Percentiles rank a stretch among this genome's conserved stretches.
Evolutionary conservation across 495 filamentous ascomycete species (phyloP).

Genomic region (Hypoxylon crocopeplum): DNA sequence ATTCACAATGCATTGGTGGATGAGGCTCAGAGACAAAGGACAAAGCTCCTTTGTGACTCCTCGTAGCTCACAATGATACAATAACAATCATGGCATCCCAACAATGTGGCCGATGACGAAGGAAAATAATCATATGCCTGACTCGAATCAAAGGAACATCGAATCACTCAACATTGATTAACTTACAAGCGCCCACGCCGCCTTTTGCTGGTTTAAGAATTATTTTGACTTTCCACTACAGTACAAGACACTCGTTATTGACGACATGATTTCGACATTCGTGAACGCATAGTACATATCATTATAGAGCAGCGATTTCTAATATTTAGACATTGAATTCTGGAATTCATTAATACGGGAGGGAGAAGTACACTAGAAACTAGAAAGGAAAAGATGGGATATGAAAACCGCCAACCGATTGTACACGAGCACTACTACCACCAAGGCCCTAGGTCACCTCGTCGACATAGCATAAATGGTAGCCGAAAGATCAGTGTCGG

Average conservation of each 20-base stretch:
- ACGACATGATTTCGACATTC: conserved; percentile 17
- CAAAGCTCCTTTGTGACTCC: conserved; percentile 20
- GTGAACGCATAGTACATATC: conserved; percentile 15
- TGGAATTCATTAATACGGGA: too few species aligned
- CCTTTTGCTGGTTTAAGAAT: neutral
- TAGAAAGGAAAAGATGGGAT: neutral
- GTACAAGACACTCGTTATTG: conserved; percentile 8
- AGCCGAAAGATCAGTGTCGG: neutral
- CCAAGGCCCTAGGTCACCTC: neutral
- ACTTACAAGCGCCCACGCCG: conserved; percentile 16
- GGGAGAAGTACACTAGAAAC: neutral
- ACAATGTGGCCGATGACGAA: conserved; percentile 7
- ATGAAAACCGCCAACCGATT: conserved; percentile 10
- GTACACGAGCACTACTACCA: conserved; percentile 3
- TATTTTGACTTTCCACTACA: conserved; percentile 28
- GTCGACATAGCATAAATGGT: neutral
- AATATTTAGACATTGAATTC: too few species aligned
- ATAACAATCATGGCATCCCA: conserved; percentile 5
- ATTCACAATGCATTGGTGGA: conserved; percentile 26
- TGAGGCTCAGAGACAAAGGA: neutral
- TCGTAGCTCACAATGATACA: conserved; percentile 9
- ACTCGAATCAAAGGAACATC: conserved; percentile 13
- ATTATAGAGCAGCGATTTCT: too few species aligned
- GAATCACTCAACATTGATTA: neutral
- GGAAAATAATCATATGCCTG: conserved; percentile 10